Evolutionary conservation across 768 basidiomycete species (phyloP), one percentile per base, ranked within the genome.

Genomic region (Psilocybe sp.): DNA sequence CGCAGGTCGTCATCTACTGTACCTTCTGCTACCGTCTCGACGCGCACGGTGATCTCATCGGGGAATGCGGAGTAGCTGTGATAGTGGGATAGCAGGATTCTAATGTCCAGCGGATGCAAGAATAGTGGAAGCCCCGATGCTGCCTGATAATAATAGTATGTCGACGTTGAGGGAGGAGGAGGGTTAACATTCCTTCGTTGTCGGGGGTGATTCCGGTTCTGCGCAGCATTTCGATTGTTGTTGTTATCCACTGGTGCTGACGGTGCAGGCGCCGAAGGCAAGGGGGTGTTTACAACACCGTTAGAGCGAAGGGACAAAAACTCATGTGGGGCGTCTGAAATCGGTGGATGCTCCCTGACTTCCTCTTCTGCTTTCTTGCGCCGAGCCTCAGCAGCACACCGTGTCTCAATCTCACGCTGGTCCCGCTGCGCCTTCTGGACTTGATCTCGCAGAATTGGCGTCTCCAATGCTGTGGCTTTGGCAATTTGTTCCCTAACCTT

Each of bases 91-190:
- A 94, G 75, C 19, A 99, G 77, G 53, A 97, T 92, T 69, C 85
- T 88, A 69, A 97, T 98, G 64, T 99, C 96, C 28, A 99, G 79
- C 2, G 96, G 96, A 61, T 97, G 93, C 10, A 99, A 81, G 75
- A 90, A 99, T 57, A 97, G 78, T 9, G 92, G 89, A 49, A 89
- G 76, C 11, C 97, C 97, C 1, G 91, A 89, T 0, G 92, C 84
- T 14, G 93, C 89, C 66, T 98, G 97, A 66, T 98, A 99, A 69
- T 89, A 99, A 64, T 89, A 94, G 70, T 96, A 99, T 8, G 92
- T 87, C 9, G 91, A 87, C 13, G 89, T 88, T 14, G 89, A 89
- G 14, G 87, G 89, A 2, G 91, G 89, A 2, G 89, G 89, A 1
- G 90, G 89, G 59, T 92, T 93, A 56, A 93, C 67, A 63, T 93